A percentile compares a stretch with the other conserved stretches of the same genome.
Evolutionary conservation across 2,329 filamentous ascomycete species (phyloP).

Genomic region (Penicillium sp.): DNA sequence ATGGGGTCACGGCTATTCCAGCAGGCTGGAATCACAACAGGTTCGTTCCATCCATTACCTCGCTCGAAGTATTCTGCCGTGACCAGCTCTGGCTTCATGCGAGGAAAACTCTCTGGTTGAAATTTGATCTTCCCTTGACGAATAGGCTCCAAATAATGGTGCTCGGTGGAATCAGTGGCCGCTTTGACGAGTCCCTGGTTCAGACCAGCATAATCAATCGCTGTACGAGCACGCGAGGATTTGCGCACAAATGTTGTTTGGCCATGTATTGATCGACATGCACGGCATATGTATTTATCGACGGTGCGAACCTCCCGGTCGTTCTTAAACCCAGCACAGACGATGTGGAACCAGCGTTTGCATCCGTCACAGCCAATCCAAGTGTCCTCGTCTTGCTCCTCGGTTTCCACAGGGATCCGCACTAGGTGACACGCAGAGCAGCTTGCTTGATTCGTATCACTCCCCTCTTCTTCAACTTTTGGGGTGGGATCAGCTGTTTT

Average conservation of each 20-base stretch:
- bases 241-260: slow-evolving; percentile 68
- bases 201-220: slow-evolving; percentile 67
- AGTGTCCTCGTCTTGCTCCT: slow-evolving; percentile 55
- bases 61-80: slow-evolving; percentile 64
- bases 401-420: slow-evolving; percentile 51
- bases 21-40: slow-evolving; percentile 64
- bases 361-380: slow-evolving; percentile 71
- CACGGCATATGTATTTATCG: slow-evolving; percentile 66
- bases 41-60: slow-evolving; percentile 63
- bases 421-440: slow-evolving; percentile 60
- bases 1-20: slow-evolving; percentile 57
- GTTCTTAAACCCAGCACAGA: slow-evolving; percentile 66
- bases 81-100: slow-evolving; percentile 63
- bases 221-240: slow-evolving; percentile 63
- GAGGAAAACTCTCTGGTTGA: slow-evolving; percentile 61
- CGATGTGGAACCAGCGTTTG: slow-evolving; percentile 67
- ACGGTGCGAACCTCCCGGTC: slow-evolving; percentile 64
- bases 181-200: slow-evolving; percentile 67
- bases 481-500: slow-evolving; percentile 18
- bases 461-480: slow-evolving; percentile 31
- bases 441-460: slow-evolving; percentile 43
- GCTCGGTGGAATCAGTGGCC: slow-evolving; percentile 63
- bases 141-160: slow-evolving; percentile 68
- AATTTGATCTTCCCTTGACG: slow-evolving; percentile 65
- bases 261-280: slow-evolving; percentile 60